A percentile compares a stretch with the other conserved stretches of the same genome.
Conservation (phyloP, 2,329 filamentous ascomycete species). For the Beauveria sp. region DNA sequence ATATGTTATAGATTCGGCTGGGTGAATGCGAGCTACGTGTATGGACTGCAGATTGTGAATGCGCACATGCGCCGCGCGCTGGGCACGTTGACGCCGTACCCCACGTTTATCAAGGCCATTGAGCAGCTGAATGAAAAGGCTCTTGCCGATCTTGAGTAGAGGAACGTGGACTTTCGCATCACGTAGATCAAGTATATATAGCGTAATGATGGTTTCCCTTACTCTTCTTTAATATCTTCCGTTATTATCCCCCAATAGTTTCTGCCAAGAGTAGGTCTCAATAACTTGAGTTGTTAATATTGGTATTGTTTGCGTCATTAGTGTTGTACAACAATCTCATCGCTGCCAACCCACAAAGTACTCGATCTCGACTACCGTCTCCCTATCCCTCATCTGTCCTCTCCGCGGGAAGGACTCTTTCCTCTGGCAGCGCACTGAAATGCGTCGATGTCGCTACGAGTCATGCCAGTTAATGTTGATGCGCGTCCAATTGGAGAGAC, state of each 20-base stretch:
- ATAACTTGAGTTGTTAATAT: neutral
- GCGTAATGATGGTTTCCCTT: neutral
- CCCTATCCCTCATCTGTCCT: neutral
- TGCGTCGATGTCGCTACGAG: neutral
- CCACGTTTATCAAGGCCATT: conserved; percentile 68
- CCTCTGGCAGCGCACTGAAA: neutral
- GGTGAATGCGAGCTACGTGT: conserved; percentile 98
- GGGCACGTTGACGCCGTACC: conserved; percentile 79
- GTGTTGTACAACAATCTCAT: neutral
- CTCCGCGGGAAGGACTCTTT: neutral
- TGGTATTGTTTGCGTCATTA: neutral
- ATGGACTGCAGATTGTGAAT: conserved; percentile 80
- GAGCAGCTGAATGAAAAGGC: conserved; percentile 47
- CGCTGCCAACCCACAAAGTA: neutral
- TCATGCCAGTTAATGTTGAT: neutral
- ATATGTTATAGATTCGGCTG: conserved; percentile 72
- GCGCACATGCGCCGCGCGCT: conserved; percentile 85
- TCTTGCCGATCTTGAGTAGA: conserved; percentile 35
- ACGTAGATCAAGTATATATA: conserved; percentile 2
- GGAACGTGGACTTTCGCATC: neutral
- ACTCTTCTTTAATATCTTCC: neutral
- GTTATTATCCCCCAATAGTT: neutral
- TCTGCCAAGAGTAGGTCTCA: no score
- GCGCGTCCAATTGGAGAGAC: neutral
- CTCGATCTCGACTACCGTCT: neutral